phyloP scores from a whole-genome alignment of 2,329 filamentous ascomycete species.

The Alternaria tenuissima region DNA sequence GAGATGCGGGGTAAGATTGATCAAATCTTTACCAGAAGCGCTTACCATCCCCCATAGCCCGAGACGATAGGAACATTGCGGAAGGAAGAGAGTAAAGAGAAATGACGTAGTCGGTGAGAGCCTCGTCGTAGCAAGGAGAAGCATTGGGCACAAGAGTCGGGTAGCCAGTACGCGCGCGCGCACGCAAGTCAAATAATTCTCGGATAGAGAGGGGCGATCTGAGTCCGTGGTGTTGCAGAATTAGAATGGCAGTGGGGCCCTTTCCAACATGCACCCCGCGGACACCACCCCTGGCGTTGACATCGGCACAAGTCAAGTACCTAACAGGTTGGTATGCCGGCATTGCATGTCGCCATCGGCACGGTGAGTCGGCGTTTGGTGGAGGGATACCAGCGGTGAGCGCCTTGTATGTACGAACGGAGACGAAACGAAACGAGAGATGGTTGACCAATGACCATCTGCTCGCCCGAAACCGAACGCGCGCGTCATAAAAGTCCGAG shows the following conservation, averaged over 20 bases:
- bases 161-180: slow-evolving; percentile 6
- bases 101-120: slow-evolving; percentile 36
- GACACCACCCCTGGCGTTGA: slow-evolving; percentile 2
- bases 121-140: slow-evolving; percentile 16
- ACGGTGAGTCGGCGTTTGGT: slow-evolving; percentile 9
- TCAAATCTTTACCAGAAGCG: neutral
- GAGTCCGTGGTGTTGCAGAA: slow-evolving; percentile 11
- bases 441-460: slow-evolving; percentile 8
- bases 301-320: slow-evolving; percentile 3
- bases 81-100: neutral
- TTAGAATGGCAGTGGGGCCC: slow-evolving; percentile 6
- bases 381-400: slow-evolving; percentile 16
- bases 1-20: slow-evolving; percentile 3
- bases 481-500: slow-evolving; percentile 8
- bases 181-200: slow-evolving; percentile 4
- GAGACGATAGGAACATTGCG: neutral
- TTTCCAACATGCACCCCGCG: slow-evolving; percentile 15
- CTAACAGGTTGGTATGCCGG: slow-evolving; percentile 2
- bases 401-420: slow-evolving; percentile 15
- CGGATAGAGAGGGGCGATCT: slow-evolving; percentile 8
- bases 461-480: neutral
- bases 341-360: slow-evolving; percentile 7
- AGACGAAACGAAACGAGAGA: slow-evolving; percentile 7
- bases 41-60: neutral
- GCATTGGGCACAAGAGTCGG: slow-evolving; percentile 4